Percentiles rank a stretch among this genome's conserved stretches.
Evolutionary conservation across 2,329 filamentous ascomycete genomes (phyloP).

Genomic region (Apiospora sp.): DNA sequence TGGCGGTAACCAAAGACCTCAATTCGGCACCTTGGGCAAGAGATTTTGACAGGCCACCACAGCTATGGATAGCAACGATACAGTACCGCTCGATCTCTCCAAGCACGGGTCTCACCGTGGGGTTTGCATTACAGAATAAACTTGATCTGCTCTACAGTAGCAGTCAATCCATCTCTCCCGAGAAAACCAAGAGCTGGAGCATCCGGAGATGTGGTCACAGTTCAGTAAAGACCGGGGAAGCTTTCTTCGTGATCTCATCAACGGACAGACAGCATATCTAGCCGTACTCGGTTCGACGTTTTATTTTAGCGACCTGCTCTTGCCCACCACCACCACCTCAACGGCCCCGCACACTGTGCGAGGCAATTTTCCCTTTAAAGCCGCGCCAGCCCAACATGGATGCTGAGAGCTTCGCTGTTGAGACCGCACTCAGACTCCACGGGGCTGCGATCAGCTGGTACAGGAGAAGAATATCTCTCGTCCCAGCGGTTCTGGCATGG

Average conservation of each 20-base stretch:
- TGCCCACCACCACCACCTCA: neutral
- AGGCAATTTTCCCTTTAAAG: slow-evolving; percentile 1
- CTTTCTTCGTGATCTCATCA: neutral
- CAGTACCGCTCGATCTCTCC: slow-evolving; percentile 21
- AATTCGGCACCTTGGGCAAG: slow-evolving; percentile 21
- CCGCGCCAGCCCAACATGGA: slow-evolving; percentile 20
- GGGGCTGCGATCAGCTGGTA: slow-evolving; percentile 16
- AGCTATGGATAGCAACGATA: slow-evolving; percentile 12
- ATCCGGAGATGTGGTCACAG: slow-evolving; percentile 5
- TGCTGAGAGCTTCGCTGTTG: slow-evolving; percentile 5
- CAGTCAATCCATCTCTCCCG: neutral
- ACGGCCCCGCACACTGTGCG: slow-evolving; percentile 3
- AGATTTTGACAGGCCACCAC: slow-evolving; percentile 17
- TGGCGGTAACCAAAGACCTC: slow-evolving; percentile 17
- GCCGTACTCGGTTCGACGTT: slow-evolving; percentile 12
- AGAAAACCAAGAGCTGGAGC: slow-evolving; percentile 1
- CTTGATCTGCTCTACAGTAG: slow-evolving; percentile 7
- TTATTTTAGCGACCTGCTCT: slow-evolving; percentile 11
- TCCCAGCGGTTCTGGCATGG: neutral
- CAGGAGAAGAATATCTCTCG: neutral
- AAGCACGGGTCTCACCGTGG: slow-evolving; percentile 27
- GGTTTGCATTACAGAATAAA: slow-evolving; percentile 19
- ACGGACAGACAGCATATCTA: neutral
- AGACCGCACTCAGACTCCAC: neutral
- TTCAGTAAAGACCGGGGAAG: slow-evolving; percentile 19